These are phyloP conservation scores for Metroxylon sagu DNA, from an alignment of 176 grass and related monocot species.

Conservation along the genomic window DNA sequence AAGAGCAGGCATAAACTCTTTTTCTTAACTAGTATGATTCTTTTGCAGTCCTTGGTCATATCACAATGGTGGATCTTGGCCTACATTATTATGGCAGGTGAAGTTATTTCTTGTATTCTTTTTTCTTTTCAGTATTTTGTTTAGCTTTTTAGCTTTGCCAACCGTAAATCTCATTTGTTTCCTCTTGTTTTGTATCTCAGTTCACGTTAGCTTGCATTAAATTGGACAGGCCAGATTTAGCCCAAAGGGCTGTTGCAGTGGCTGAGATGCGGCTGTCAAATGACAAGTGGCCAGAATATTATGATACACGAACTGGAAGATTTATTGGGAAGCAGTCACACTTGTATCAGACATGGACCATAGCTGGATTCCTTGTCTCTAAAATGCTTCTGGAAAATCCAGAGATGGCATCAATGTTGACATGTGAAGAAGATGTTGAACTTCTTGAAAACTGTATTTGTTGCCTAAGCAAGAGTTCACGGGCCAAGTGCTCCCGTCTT, in stretches of 20 bases:
- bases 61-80: too few relatives aligned
- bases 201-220: conserved; percentile 18
- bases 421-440: conserved; percentile 41
- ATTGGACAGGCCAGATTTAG: conserved; percentile 15
- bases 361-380: conserved; percentile 59
- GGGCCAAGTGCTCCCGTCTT: conserved; percentile 55
- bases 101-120: background rate
- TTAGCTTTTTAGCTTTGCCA: background rate
- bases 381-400: conserved; percentile 74
- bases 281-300: conserved; percentile 37
- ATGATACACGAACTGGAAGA: conserved; percentile 71
- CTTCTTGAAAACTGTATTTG: conserved; percentile 51
- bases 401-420: conserved; percentile 43
- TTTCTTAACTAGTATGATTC: too few relatives aligned
- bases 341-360: conserved; percentile 45
- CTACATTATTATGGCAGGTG: too few relatives aligned
- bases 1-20: too few relatives aligned
- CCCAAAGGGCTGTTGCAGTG: conserved; percentile 2
- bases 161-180: background rate
- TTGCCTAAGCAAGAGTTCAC: conserved; percentile 24
- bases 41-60: too few relatives aligned
- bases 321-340: conserved; percentile 76
- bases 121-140: background rate
- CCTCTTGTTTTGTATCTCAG: background rate
- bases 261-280: conserved; percentile 4